Evolutionary conservation across 345 rosid genomes (phyloP).

Genomic region (Eutrema yunnanense): DNA sequence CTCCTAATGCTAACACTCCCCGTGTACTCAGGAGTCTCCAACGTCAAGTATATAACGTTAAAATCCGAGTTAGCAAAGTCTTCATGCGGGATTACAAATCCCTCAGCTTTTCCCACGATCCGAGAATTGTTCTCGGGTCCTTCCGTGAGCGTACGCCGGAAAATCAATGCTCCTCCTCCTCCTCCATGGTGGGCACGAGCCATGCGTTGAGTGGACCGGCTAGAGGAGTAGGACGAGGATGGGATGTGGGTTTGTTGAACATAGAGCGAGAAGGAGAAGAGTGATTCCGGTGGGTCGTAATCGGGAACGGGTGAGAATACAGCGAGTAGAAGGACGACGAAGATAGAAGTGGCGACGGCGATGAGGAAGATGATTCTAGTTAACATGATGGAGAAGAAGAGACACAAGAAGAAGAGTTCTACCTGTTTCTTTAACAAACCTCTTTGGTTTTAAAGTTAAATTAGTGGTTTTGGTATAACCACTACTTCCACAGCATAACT

Average conservation of each 20-base stretch:
- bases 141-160: constrained; percentile 54
- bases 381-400: constrained; percentile 36
- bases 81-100: constrained; percentile 61
- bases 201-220: constrained; percentile 14
- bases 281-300: constrained; percentile 23
- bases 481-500: constrained; percentile 18
- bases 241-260: constrained; percentile 48
- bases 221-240: constrained; percentile 15
- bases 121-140: constrained; percentile 71
- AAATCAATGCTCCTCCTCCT: constrained; percentile 49
- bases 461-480: constrained; percentile 16
- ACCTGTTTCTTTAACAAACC: background rate
- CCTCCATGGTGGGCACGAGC: background rate
- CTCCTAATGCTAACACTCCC: constrained; percentile 69
- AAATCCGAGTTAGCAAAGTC: constrained; percentile 58
- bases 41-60: constrained; percentile 62
- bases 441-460: constrained; percentile 15
- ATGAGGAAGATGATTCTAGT: constrained; percentile 52
- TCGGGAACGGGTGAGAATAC: constrained; percentile 50
- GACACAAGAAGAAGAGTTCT: background rate
- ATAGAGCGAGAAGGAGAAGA: constrained; percentile 67
- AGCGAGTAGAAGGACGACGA: constrained; percentile 52
- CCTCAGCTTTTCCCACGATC: constrained; percentile 66
- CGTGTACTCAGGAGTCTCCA: constrained; percentile 43
- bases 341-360: constrained; percentile 45